Conservation (phyloP, 208 protist species). For the Tritrichomonas foetus region DNA sequence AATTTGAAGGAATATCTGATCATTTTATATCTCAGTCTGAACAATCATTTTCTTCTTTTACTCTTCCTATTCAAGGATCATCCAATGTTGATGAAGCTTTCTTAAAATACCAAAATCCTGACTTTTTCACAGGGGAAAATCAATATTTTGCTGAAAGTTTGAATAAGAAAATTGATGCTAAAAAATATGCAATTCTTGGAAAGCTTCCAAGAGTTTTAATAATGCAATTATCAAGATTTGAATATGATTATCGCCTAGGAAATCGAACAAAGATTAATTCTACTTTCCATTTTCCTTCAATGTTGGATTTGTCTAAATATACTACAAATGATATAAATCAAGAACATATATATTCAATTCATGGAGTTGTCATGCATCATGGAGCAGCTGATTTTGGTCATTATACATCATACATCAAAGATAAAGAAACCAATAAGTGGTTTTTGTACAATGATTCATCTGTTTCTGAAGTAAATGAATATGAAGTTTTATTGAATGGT, state of each 20-base stretch:
- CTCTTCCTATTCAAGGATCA: background rate
- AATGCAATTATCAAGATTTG: background rate
- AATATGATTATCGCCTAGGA: background rate
- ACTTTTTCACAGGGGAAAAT: background rate
- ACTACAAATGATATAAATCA: background rate
- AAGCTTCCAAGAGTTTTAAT: background rate
- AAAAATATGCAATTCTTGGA: background rate
- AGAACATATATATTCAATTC: constrained; percentile 53
- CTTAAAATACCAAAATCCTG: background rate
- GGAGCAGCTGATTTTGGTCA: constrained; percentile 64
- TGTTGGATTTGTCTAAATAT: background rate
- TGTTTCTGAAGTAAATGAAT: background rate
- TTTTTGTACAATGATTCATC: background rate
- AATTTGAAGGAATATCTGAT: background rate
- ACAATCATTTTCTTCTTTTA: background rate
- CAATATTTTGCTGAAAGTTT: background rate
- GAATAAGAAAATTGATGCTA: background rate
- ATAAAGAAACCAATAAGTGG: constrained; percentile 5
- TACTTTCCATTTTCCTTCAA: background rate
- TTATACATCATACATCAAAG: constrained; percentile 66
- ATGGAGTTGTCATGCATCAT: constrained; percentile 62
- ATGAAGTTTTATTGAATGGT: background rate
- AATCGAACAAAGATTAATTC: background rate
- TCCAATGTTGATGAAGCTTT: background rate
- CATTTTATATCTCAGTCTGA: background rate